Base-by-base conservation (phyloP, 371 early-diverging fungal species). In the Blakeslea trispora region DNA sequence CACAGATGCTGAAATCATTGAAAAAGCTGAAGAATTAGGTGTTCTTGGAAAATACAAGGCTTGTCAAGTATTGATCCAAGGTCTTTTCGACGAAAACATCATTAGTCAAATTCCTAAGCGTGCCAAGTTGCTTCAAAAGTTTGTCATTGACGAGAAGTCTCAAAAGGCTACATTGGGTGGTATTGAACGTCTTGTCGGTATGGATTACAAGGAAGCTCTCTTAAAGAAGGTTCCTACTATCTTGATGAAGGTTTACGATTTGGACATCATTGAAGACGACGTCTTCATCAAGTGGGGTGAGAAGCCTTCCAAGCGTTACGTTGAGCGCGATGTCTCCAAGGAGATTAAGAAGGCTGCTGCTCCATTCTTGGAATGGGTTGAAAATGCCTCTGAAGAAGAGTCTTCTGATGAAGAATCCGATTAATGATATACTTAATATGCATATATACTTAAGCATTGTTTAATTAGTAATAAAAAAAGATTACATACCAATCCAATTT, bases 311-410 rank as follows among this genome's bases (percentile, higher is more conserved):
- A 95, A 95, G 82, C 90, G 91, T 70, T 96, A 91, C 68, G 95
- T 95, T 44, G 91, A 89, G 50, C 79, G 83, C 67, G 82, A 81
- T 8, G 79, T 81, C 48, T 81, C 83, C 67, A 90, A 92, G 81
- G 83, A 85, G 46, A 87, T 97, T 57, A 82, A 88, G 55, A 81
- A 83, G 24, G 87, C 90, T 63, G 94, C 97, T 14, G 86, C 79
- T 65, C 92, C 94, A 32, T 98, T 98, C 79, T 66, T 97, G 53
- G 81, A 84, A 51, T 98, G 98, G 98, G 79, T 98, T 19, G 82
- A 84, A 47, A 83, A 82, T 62, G 85, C 84, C 8, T 69, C 69
- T 31, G 79, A 79, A 59, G 78, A 78, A 40, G 75, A 74, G 7
- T 72, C 73, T 37, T 63, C 64, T 5, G 75, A 75, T 35, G 72